Evolutionary conservation across 169 alveolate species (phyloP).

Genomic region (Cryptosporidium felis): DNA sequence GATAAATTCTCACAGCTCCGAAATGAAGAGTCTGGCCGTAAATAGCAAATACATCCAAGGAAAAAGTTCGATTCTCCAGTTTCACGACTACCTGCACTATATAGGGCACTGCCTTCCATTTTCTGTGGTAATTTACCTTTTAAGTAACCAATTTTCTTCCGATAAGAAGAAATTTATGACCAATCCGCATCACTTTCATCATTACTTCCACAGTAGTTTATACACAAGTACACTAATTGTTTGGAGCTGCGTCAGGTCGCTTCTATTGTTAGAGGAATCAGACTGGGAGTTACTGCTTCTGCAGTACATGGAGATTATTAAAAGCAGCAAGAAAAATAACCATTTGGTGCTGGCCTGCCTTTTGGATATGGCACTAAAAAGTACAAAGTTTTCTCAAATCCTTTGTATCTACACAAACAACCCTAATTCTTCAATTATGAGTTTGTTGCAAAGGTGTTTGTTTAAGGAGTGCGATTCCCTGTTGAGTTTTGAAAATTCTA

Average conservation of each 20-base stretch:
- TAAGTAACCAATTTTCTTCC: slow-evolving; percentile 64
- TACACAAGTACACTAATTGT: slow-evolving; percentile 48
- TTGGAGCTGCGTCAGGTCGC: slow-evolving; percentile 57
- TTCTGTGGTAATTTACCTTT: slow-evolving; percentile 14
- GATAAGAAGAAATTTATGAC: slow-evolving; percentile 59
- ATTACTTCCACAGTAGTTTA: slow-evolving; percentile 31
- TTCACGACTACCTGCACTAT: slow-evolving; percentile 58
- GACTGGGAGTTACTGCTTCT: slow-evolving; percentile 54
- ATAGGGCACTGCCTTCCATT: slow-evolving; percentile 51
- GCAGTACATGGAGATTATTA: slow-evolving; percentile 61
- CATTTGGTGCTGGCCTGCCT: slow-evolving; percentile 1
- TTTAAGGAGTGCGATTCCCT: slow-evolving; percentile 27
- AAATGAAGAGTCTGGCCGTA: slow-evolving; percentile 12
- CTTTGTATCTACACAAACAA: slow-evolving; percentile 34
- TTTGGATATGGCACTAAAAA: slow-evolving; percentile 69
- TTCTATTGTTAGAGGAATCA: neutral
- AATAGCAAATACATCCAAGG: slow-evolving; percentile 21
- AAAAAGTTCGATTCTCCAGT: neutral
- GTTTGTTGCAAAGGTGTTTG: slow-evolving; percentile 32
- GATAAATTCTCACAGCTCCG: slow-evolving; percentile 30
- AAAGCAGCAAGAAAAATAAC: slow-evolving; percentile 29
- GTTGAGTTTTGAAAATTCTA: neutral
- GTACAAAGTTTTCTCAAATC: slow-evolving; percentile 32
- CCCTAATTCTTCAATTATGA: slow-evolving; percentile 16
- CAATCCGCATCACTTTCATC: slow-evolving; percentile 51